Percentiles rank a stretch among this genome's conserved stretches.
Evolutionary conservation across 1,284 basidiomycete genomes (phyloP).

Genomic region (Hypsizygus ulmarius): DNA sequence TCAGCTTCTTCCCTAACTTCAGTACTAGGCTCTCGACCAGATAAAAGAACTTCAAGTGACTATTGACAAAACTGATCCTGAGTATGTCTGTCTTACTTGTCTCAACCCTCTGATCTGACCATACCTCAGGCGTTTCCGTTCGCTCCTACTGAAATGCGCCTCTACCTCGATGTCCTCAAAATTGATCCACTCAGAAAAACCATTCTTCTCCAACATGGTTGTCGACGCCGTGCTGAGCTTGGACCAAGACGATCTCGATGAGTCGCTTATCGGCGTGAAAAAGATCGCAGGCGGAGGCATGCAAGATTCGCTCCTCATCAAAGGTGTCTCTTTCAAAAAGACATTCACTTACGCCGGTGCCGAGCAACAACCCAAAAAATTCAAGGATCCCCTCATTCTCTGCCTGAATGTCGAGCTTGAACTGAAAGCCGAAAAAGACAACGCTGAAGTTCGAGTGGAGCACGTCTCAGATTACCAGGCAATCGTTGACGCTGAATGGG

Average conservation of each 20-base stretch:
- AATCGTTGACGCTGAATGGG: slow-evolving; percentile 99
- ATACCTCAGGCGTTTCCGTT: slow-evolving; percentile 77
- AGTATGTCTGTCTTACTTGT: slow-evolving; percentile 50
- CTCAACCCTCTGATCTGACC: slow-evolving; percentile 14
- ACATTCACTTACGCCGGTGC: slow-evolving; percentile 99
- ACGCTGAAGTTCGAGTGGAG: slow-evolving; percentile 97
- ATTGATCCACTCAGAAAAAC: slow-evolving; percentile 97
- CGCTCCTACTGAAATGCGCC: slow-evolving; percentile 93
- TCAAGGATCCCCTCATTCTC: slow-evolving; percentile 86
- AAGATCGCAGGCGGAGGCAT: slow-evolving; percentile 99
- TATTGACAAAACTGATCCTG: slow-evolving; percentile 88
- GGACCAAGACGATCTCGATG: slow-evolving; percentile 93
- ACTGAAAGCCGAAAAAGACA: slow-evolving; percentile 99
- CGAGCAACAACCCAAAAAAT: slow-evolving; percentile 97
- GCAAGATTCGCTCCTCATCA: slow-evolving; percentile 90
- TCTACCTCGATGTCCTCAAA: slow-evolving; percentile 99
- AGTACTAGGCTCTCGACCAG: slow-evolving; percentile 74
- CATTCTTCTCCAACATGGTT: slow-evolving; percentile 99
- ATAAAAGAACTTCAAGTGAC: slow-evolving; percentile 90
- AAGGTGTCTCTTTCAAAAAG: slow-evolving; percentile 98
- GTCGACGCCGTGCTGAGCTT: slow-evolving; percentile 94
- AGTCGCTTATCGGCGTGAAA: slow-evolving; percentile 97
- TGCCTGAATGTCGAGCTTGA: slow-evolving; percentile 98
- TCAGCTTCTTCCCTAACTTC: slow-evolving; percentile 16
- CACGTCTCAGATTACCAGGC: slow-evolving; percentile 98